Evolutionary conservation across 2,329 filamentous ascomycete genomes (phyloP).

Genomic region (Cordyceps pruinosa): DNA sequence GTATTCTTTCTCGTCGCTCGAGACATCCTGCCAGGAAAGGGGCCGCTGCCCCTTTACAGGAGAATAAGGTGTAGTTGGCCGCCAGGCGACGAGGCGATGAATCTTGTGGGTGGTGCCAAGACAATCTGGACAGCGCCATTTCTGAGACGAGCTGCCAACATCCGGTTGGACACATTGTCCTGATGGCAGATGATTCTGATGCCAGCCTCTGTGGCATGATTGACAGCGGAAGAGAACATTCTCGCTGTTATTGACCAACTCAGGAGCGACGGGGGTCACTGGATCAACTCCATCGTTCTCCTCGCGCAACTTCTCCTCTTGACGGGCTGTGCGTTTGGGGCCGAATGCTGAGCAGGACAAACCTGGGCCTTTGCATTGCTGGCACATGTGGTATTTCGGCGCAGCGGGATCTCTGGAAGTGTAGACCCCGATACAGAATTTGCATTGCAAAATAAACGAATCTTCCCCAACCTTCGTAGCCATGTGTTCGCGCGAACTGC

Average conservation of each 20-base stretch:
- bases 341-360: slow-evolving; percentile 69
- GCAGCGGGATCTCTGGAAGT: slow-evolving; percentile 61
- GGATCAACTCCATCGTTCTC: slow-evolving; percentile 77
- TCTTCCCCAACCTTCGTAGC: slow-evolving; percentile 76
- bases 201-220: slow-evolving; percentile 70
- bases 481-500: slow-evolving; percentile 72
- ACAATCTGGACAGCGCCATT: slow-evolving; percentile 78
- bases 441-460: slow-evolving; percentile 83
- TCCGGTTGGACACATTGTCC: slow-evolving; percentile 23
- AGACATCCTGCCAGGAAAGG: slow-evolving; percentile 38
- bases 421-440: slow-evolving; percentile 66
- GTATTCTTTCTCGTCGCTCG: slow-evolving; percentile 74
- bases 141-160: background rate
- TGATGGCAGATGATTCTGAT: slow-evolving; percentile 73
- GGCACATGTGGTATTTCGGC: slow-evolving; percentile 66
- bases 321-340: slow-evolving; percentile 60
- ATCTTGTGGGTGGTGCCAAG: slow-evolving; percentile 58
- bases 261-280: slow-evolving; percentile 52
- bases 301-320: slow-evolving; percentile 77
- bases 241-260: slow-evolving; percentile 65
- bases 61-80: slow-evolving; percentile 41
- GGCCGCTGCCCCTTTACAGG: background rate
- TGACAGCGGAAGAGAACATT: slow-evolving; percentile 80
- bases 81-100: slow-evolving; percentile 79
- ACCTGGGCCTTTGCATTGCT: slow-evolving; percentile 59